Evolutionary conservation across 2,329 filamentous ascomycete genomes (phyloP).

Genomic region (Graphilbum fragrans): DNA sequence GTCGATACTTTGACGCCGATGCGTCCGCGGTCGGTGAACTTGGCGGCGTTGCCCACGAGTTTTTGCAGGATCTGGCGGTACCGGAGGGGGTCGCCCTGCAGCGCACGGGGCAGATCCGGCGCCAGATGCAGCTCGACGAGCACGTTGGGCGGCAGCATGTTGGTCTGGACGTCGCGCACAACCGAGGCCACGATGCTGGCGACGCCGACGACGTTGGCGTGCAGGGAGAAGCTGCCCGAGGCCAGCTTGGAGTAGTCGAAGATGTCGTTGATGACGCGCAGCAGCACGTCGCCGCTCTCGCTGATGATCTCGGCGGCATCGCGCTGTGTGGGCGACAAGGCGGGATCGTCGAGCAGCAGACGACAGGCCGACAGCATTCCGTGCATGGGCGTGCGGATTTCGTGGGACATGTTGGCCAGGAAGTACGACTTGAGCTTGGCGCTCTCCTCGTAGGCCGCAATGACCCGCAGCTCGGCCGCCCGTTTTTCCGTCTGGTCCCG

Average conservation of each 20-base stretch:
- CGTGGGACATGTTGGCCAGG: constrained; percentile 51
- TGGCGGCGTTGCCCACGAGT: constrained; percentile 46
- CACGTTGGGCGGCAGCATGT: constrained; percentile 29
- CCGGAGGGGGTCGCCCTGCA: constrained; percentile 44
- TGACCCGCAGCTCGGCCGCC: constrained; percentile 39
- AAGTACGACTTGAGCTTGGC: constrained; percentile 51
- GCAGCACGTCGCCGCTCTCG: constrained; percentile 43
- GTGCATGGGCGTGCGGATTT: constrained; percentile 54
- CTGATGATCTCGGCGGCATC: constrained; percentile 46
- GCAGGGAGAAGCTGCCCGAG: constrained; percentile 46
- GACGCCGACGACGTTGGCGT: no score
- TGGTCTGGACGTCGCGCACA: constrained; percentile 33
- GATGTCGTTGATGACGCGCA: constrained; percentile 53
- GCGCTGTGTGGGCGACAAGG: constrained; percentile 37
- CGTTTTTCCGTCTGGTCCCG: constrained; percentile 44
- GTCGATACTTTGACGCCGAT: constrained; percentile 36
- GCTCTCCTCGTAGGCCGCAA: constrained; percentile 48
- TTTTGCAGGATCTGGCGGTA: constrained; percentile 53
- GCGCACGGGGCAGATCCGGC: constrained; percentile 32
- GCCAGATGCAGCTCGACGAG: constrained; percentile 30
- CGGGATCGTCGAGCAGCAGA: constrained; percentile 36
- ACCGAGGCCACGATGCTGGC: constrained; percentile 33
- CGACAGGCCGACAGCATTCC: constrained; percentile 48
- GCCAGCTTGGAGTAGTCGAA: constrained; percentile 54
- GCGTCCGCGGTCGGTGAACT: constrained; percentile 46